Evolutionary conservation across 352 stramenopile genomes (phyloP).

Genomic region (Phytophthora syringae): DNA sequence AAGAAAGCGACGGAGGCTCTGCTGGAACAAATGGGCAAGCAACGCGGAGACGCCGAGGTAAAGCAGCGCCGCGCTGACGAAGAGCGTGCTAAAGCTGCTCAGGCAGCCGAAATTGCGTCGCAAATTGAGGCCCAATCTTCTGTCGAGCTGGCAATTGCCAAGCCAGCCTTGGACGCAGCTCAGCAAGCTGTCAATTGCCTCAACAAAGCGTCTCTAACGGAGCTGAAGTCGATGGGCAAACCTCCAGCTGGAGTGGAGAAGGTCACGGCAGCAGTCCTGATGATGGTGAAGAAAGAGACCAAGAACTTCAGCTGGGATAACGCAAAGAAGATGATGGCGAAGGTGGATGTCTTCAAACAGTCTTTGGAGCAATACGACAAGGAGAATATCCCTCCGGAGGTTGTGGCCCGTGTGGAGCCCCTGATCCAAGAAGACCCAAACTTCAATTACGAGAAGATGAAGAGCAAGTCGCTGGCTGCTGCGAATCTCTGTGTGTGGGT

Average conservation of each 20-base stretch:
- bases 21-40: conserved; percentile 90
- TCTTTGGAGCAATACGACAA: conserved; percentile 92
- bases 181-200: conserved; percentile 90
- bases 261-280: conserved; percentile 89
- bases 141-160: conserved; percentile 76
- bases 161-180: conserved; percentile 84
- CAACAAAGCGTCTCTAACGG: conserved; percentile 89
- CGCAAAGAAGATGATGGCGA: conserved; percentile 97
- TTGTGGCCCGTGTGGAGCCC: conserved; percentile 86
- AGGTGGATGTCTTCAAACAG: conserved; percentile 93
- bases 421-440: conserved; percentile 89
- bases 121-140: conserved; percentile 77
- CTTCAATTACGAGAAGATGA: conserved; percentile 96
- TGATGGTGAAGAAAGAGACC: conserved; percentile 94
- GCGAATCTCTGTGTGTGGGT: conserved; percentile 94
- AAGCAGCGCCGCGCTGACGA: conserved; percentile 86
- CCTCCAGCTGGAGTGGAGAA: conserved; percentile 89
- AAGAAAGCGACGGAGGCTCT: conserved; percentile 89
- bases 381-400: conserved; percentile 90
- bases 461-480: conserved; percentile 90
- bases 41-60: conserved; percentile 88
- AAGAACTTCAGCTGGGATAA: conserved; percentile 96
- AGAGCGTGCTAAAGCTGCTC: conserved; percentile 74
- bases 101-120: conserved; percentile 68
- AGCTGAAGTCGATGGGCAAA: conserved; percentile 91